Evolutionary conservation across 1,284 basidiomycete species (phyloP).

Genomic region (Polyporus tsugae): DNA sequence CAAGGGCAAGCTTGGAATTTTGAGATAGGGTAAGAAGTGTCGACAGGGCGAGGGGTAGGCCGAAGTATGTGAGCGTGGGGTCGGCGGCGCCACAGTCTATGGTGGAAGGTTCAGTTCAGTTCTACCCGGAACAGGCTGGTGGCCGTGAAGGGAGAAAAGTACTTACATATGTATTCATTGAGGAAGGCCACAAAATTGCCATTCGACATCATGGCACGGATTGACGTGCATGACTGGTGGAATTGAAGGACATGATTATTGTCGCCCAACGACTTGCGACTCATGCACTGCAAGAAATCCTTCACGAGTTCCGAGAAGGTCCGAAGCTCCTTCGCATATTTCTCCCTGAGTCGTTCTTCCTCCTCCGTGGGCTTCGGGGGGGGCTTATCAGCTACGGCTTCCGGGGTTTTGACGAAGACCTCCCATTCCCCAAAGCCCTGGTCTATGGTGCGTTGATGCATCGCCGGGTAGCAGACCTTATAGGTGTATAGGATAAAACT

Average conservation of each 20-base stretch:
- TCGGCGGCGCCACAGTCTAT: not conserved
- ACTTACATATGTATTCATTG: not conserved
- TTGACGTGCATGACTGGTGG: not conserved
- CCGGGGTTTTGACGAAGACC: not conserved
- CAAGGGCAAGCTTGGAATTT: not conserved
- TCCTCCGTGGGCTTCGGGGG: not conserved
- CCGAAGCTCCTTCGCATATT: not conserved
- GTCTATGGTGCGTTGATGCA: not conserved
- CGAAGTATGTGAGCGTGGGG: not conserved
- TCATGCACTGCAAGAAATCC: not conserved
- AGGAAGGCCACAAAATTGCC: not conserved
- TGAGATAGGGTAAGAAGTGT: not conserved
- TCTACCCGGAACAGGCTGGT: too few relatives aligned
- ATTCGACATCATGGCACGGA: not conserved
- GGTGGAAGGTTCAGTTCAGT: not conserved
- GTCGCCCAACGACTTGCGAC: not conserved
- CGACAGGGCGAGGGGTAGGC: not conserved
- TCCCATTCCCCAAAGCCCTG: not conserved
- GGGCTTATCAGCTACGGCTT: not conserved
- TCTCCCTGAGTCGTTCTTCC: not conserved
- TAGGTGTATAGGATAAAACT: not conserved
- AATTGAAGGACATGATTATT: not conserved
- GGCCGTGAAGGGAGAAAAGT: not conserved
- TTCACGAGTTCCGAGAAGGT: not conserved
- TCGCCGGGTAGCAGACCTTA: not conserved